phyloP scores from a whole-genome alignment of 768 basidiomycete species.

The Tricholoma bakamatsutake region DNA sequence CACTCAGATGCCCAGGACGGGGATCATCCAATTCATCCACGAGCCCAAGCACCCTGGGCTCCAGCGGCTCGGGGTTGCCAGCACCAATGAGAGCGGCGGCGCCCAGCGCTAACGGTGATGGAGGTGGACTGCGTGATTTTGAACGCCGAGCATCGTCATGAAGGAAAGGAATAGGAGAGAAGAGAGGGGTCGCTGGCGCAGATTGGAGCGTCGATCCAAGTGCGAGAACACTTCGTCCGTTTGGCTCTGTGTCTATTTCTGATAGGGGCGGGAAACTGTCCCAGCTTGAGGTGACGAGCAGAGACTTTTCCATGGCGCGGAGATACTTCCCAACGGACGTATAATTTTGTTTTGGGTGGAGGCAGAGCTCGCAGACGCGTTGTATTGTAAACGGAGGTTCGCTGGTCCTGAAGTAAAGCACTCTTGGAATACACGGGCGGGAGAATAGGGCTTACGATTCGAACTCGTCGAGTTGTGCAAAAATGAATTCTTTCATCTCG shows the following conservation, averaged over 20 bases:
- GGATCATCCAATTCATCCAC: constrained; percentile 88
- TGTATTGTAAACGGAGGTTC: constrained; percentile 87
- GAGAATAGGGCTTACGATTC: constrained; percentile 49
- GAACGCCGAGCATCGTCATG: constrained; percentile 80
- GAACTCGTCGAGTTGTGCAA: constrained; percentile 64
- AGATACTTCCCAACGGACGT: constrained; percentile 80
- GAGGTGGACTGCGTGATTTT: constrained; percentile 73
- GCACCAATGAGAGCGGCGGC: constrained; percentile 28
- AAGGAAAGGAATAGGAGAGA: constrained; percentile 84
- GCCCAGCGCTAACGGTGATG: constrained; percentile 59
- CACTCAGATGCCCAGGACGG: constrained; percentile 77
- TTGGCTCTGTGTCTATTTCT: constrained; percentile 31
- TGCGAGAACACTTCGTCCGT: constrained; percentile 35
- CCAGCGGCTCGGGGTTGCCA: constrained; percentile 28
- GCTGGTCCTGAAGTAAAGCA: constrained; percentile 18
- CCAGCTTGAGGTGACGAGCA: constrained; percentile 80
- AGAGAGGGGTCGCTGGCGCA: constrained; percentile 71
- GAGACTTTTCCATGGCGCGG: constrained; percentile 75
- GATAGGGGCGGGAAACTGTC: constrained; percentile 58
- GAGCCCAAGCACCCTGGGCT: constrained; percentile 57
- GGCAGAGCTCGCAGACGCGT: constrained; percentile 76
- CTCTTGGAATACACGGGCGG: background rate
- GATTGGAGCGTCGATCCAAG: constrained; percentile 44
- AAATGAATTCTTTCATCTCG: constrained; percentile 49
- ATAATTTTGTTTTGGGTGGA: constrained; percentile 67